Base-by-base conservation (phyloP, 2,329 filamentous ascomycete species). In the Aureobasidium sp. region DNA sequence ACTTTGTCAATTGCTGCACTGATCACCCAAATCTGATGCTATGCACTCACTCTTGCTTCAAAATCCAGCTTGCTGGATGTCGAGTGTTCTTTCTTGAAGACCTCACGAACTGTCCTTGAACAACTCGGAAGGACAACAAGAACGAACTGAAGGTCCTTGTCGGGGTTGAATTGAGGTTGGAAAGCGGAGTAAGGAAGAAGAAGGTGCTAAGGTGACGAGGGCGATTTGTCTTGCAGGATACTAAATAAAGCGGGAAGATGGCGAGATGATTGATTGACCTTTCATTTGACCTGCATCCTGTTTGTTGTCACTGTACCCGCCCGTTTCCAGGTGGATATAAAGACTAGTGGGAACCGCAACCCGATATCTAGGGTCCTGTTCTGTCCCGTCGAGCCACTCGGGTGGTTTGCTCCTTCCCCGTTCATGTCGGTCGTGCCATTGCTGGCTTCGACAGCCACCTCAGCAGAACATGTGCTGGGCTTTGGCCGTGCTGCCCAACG, bases 121-220 rank as follows among this genome's bases (percentile, higher is more conserved):
- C 62, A 64, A 64, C 61, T 64, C 63, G 63, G 51, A 58, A 64
- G 63, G 63, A 64, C 42, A 61, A 64, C 63, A 64, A 64, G 61
- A 64, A 61, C 59, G 61, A 64, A 63, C 61, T 57, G 55, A 57
- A 53, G 53, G 51, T 53, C 54, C 53, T 61, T 57, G 51, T 61
- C 40, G 60, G 46, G 54, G 19, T 25, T 38, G 43, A 17, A 25
- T 31, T 25, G 33, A 29, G 46, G 17, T 45, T 46, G n/a, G 31
- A 46, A 40, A 19, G 59, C 37, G 47, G 57, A 51, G 47, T 50
- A 35, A 37, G 33, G 11, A 55, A 50, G 29, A 21, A 38, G 51
- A 55, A 55, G 49, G 46, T 60, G 47, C 46, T 58, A 38, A 58
- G 55, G 43, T 57, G 54, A 46, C 54, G 33, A 31, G 27, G 38